Percentiles rank a stretch among this genome's conserved stretches.
phyloP scores from a whole-genome alignment of 1,139 yeast species.

The Scheffersomyces cryptocercus region DNA sequence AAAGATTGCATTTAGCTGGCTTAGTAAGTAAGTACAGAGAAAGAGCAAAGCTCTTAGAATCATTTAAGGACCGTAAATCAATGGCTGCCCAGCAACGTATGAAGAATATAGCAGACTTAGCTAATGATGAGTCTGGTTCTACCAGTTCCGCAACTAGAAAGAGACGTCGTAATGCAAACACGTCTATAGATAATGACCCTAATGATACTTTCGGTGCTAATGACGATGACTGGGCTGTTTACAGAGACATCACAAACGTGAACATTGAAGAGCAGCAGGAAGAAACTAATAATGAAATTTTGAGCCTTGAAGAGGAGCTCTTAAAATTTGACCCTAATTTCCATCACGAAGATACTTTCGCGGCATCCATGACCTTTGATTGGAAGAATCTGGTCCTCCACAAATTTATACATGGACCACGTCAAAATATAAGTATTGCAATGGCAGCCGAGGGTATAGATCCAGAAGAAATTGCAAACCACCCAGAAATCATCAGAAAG shows the following conservation, averaged over 20 bases:
- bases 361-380: conserved; percentile 73
- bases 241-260: conserved; percentile 76
- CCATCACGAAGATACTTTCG: conserved; percentile 77
- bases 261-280: conserved; percentile 75
- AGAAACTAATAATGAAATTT: conserved; percentile 61
- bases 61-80: conserved; percentile 85
- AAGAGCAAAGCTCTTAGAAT: conserved; percentile 68
- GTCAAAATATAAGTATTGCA: conserved; percentile 51
- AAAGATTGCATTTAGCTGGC: conserved; percentile 60
- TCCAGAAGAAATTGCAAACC: conserved; percentile 44
- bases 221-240: conserved; percentile 94
- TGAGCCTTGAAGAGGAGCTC: conserved; percentile 70
- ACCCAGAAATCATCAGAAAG: conserved; percentile 46
- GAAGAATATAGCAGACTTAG: conserved; percentile 88
- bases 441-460: conserved; percentile 46
- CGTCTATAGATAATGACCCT: conserved; percentile 85
- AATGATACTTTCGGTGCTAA: conserved; percentile 95
- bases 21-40: conserved; percentile 64
- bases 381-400: conserved; percentile 84
- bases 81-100: conserved; percentile 89
- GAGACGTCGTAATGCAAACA: conserved; percentile 55
- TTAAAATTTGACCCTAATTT: conserved; percentile 82
- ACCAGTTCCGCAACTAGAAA: conserved; percentile 40
- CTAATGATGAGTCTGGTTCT: conserved; percentile 63
- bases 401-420: conserved; percentile 85